These are phyloP conservation scores for Microcos paniculata DNA, from an alignment of 345 rosid species.

Conservation along the genomic window DNA sequence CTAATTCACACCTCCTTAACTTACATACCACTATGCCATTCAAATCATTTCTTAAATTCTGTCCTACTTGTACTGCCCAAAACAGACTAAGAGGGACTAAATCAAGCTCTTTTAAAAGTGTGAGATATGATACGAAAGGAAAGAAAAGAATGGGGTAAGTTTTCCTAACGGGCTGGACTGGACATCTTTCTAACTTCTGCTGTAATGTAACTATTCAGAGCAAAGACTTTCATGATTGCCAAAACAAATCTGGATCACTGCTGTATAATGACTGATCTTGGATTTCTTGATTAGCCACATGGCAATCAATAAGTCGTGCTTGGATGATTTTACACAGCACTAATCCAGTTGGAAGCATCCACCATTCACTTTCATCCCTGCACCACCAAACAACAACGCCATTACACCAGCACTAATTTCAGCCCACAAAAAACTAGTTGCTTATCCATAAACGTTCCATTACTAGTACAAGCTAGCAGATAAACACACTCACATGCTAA, in stretches of 20 bases:
- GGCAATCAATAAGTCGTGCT: conserved; percentile 71
- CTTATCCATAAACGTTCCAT: not conserved
- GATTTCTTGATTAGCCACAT: conserved; percentile 86
- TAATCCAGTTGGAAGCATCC: conserved; percentile 87
- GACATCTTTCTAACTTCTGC: not conserved
- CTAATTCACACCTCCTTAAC: too few relatives aligned
- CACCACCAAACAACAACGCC: conserved; percentile 9
- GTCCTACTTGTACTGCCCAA: too few relatives aligned
- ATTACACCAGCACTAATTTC: not conserved
- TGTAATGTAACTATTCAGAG: not conserved
- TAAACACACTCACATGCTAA: conserved; percentile 67
- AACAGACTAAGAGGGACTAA: too few relatives aligned
- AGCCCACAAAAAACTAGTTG: not conserved
- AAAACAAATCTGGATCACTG: conserved; percentile 66
- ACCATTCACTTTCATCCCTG: conserved; percentile 98
- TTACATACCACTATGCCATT: too few relatives aligned
- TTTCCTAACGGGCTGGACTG: not conserved
- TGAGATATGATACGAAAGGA: too few relatives aligned
- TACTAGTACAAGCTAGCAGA: not conserved
- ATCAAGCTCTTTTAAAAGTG: too few relatives aligned
- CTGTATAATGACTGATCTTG: conserved; percentile 87
- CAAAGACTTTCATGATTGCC: conserved; percentile 57
- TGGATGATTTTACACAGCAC: conserved; percentile 70
- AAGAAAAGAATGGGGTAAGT: not conserved
- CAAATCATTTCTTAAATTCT: too few relatives aligned